Evolutionary conservation across 345 rosid species (phyloP).

Genomic region (Pugionium cornutum): DNA sequence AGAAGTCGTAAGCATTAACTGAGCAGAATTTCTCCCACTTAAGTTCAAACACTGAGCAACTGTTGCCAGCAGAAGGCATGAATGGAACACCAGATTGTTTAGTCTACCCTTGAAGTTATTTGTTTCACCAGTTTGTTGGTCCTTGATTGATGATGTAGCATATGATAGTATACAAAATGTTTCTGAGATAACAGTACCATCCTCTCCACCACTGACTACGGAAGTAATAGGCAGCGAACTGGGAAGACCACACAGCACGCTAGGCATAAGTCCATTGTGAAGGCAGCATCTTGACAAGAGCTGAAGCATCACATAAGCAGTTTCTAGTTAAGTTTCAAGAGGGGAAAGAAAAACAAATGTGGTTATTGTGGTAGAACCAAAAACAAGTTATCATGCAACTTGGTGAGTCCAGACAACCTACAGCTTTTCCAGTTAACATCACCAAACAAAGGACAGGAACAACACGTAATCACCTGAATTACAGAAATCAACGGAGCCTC

Average conservation of each 20-base stretch:
- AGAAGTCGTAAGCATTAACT: constrained; percentile 83
- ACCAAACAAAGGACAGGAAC: constrained; percentile 13
- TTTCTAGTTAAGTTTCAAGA: constrained; percentile 28
- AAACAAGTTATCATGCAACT: background rate
- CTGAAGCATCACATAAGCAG: constrained; percentile 52
- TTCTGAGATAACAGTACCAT: constrained; percentile 86
- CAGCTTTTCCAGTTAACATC: constrained; percentile 8
- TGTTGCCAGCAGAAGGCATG: constrained; percentile 71
- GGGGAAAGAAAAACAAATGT: constrained; percentile 1
- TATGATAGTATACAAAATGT: constrained; percentile 73
- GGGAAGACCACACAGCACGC: constrained; percentile 88
- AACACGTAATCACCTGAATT: constrained; percentile 63
- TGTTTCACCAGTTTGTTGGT: constrained; percentile 59
- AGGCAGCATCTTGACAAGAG: constrained; percentile 88
- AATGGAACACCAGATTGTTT: constrained; percentile 61
- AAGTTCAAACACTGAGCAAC: constrained; percentile 84
- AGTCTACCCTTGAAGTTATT: constrained; percentile 57
- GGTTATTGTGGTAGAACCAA: constrained; percentile 7
- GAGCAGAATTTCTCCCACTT: constrained; percentile 83
- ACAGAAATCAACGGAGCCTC: constrained; percentile 63
- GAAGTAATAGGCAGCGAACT: constrained; percentile 81
- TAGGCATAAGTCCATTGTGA: constrained; percentile 67
- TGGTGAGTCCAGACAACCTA: constrained; percentile 17
- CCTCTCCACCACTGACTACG: constrained; percentile 89
- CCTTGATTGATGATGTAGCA: constrained; percentile 54